Conservation (phyloP, 148 eudicot species). For the Drosera capensis region DNA sequence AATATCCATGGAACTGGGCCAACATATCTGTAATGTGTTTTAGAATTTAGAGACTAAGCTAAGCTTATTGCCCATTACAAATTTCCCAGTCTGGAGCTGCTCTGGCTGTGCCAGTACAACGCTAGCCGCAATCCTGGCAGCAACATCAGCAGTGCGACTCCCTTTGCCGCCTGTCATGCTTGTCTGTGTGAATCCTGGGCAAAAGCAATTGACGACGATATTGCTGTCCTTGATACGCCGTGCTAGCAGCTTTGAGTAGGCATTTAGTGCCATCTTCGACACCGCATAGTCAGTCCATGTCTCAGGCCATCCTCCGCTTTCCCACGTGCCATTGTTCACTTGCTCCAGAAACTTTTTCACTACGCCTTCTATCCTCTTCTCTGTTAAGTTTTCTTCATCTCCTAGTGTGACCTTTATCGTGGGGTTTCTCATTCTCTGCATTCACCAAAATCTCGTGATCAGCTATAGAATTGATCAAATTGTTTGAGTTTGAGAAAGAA, state of each 20-base stretch:
- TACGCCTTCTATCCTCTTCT: slow-evolving; percentile 29
- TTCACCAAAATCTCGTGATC: background rate
- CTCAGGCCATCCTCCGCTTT: slow-evolving; percentile 68
- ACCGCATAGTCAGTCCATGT: slow-evolving; percentile 85
- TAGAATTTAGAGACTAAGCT: background rate
- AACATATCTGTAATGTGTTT: no score
- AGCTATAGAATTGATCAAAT: background rate
- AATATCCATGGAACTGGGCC: no score
- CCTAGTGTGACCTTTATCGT: slow-evolving; percentile 29
- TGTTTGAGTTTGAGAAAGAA: no score
- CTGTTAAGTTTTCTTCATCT: slow-evolving; percentile 42
- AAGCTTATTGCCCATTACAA: slow-evolving; percentile 3
- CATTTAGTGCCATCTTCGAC: slow-evolving; percentile 71
- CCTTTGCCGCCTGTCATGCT: slow-evolving; percentile 84
- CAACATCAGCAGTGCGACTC: slow-evolving; percentile 40
- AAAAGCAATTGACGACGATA: slow-evolving; percentile 61
- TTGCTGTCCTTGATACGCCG: slow-evolving; percentile 19
- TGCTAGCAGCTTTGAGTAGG: slow-evolving; percentile 66
- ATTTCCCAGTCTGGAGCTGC: slow-evolving; percentile 48
- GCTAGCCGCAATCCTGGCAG: slow-evolving; percentile 38
- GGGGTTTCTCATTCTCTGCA: slow-evolving; percentile 49
- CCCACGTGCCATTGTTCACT: slow-evolving; percentile 52
- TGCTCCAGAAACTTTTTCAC: slow-evolving; percentile 33
- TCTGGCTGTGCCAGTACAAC: slow-evolving; percentile 43
- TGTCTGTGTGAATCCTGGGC: slow-evolving; percentile 84